These are phyloP conservation scores for Fusarium brachygibbosum DNA, from an alignment of 2,329 filamentous ascomycete genomes.

Conservation along the genomic window DNA sequence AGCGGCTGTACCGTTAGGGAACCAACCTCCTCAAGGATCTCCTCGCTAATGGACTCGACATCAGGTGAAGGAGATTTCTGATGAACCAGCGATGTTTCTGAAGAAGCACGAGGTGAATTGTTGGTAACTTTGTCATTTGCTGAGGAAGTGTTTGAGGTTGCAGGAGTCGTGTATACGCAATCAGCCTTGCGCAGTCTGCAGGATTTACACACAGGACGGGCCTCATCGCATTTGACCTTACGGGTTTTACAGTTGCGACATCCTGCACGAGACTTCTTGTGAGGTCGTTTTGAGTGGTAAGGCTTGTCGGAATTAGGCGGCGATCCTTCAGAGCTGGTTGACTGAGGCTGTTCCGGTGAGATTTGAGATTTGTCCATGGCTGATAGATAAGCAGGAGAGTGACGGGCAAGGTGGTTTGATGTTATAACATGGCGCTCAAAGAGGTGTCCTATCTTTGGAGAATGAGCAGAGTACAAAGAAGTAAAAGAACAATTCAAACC, in stretches of 20 bases:
- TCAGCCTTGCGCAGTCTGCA: conserved; percentile 63
- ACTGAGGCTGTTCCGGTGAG: conserved; percentile 15
- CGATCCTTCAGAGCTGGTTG: conserved; percentile 31
- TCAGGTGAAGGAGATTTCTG: conserved; percentile 19
- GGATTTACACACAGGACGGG: conserved; percentile 62
- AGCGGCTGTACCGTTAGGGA: conserved; percentile 46
- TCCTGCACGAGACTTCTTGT: conserved; percentile 67
- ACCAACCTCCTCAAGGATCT: conserved; percentile 13
- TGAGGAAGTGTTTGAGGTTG: conserved; percentile 8
- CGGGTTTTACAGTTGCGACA: conserved; percentile 68
- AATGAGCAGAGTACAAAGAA: background rate
- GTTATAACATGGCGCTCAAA: conserved; percentile 12
- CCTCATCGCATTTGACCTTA: conserved; percentile 62
- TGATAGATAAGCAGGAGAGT: background rate
- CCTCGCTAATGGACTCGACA: conserved; percentile 26
- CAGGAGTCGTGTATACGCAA: conserved; percentile 61
- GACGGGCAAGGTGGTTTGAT: background rate
- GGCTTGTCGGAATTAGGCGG: conserved; percentile 39
- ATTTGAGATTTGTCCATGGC: conserved; percentile 23
- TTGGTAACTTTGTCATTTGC: conserved; percentile 3
- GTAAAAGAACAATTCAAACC: background rate
- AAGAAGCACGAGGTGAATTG: conserved; percentile 5
- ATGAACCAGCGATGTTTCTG: background rate
- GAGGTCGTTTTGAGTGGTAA: conserved; percentile 63
- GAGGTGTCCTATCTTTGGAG: background rate